Evolutionary conservation across 2,329 filamentous ascomycete species (phyloP).

Genomic region (Claviceps sp.): DNA sequence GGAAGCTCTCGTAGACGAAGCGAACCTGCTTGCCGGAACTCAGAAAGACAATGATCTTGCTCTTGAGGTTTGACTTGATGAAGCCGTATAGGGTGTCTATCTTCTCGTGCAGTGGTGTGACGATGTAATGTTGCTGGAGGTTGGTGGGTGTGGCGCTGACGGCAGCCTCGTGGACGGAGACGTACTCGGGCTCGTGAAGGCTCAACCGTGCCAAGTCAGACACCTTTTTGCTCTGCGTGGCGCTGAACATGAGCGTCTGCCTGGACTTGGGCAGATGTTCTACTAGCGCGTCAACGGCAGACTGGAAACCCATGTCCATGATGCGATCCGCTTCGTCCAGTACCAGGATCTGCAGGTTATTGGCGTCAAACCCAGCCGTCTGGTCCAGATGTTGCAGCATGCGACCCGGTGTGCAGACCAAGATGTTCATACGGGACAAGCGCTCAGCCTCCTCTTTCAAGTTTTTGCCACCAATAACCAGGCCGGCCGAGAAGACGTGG

Average conservation of each 20-base stretch:
- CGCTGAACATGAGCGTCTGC: constrained; percentile 90
- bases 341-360: constrained; percentile 84
- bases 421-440: constrained; percentile 84
- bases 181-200: constrained; percentile 83
- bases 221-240: constrained; percentile 89
- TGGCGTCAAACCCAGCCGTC: constrained; percentile 77
- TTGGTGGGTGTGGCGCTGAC: constrained; percentile 65
- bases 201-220: constrained; percentile 83
- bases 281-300: constrained; percentile 79
- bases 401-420: constrained; percentile 87
- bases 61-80: constrained; percentile 78
- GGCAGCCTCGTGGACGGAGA: constrained; percentile 81
- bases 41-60: constrained; percentile 90
- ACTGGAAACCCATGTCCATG: constrained; percentile 94
- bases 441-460: constrained; percentile 77
- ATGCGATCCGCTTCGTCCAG: constrained; percentile 94
- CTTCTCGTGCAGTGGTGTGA: constrained; percentile 77
- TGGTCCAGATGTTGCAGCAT: constrained; percentile 95
- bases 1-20: constrained; percentile 87
- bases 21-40: constrained; percentile 94
- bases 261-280: constrained; percentile 76
- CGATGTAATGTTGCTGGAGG: constrained; percentile 81
- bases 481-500: constrained; percentile 80
- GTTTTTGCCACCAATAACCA: constrained; percentile 89
- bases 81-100: constrained; percentile 89